These are phyloP conservation scores for Trichophyton benhamiae DNA, from an alignment of 2,329 filamentous ascomycete species.

Conservation along the genomic window DNA sequence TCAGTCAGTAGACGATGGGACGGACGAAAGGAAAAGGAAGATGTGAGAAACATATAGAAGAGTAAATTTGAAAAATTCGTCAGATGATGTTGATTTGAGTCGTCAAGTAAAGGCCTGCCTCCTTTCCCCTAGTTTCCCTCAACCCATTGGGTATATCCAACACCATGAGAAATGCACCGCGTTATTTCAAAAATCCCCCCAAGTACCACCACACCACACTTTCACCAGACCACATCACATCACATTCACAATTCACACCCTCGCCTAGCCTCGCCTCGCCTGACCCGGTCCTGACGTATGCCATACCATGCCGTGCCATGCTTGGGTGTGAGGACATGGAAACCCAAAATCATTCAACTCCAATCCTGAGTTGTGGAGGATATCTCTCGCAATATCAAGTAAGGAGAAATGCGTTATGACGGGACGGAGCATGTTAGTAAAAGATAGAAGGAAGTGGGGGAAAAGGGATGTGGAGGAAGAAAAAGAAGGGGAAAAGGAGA, in stretches of 20 bases:
- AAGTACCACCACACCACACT: neutral
- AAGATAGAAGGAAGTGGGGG: neutral
- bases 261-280: too few relatives aligned
- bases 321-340: too few relatives aligned
- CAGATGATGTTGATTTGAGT: constrained; percentile 4
- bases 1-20: neutral
- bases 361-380: neutral
- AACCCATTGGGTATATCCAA: constrained; percentile 28
- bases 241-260: too few relatives aligned
- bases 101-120: constrained; percentile 4
- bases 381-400: neutral
- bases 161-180: constrained; percentile 30
- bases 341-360: neutral
- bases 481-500: neutral
- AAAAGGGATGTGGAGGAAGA: neutral
- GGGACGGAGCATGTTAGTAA: neutral
- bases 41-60: neutral
- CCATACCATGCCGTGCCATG: too few relatives aligned
- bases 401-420: neutral
- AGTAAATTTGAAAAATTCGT: neutral
- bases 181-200: constrained; percentile 2
- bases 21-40: neutral
- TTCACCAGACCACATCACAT: too few relatives aligned
- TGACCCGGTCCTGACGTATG: too few relatives aligned
- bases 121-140: constrained; percentile 7